Evolutionary conservation across 2,329 filamentous ascomycete genomes (phyloP), one percentile per base, ranked within the genome.

Genomic region (Metarhizium brunneum): DNA sequence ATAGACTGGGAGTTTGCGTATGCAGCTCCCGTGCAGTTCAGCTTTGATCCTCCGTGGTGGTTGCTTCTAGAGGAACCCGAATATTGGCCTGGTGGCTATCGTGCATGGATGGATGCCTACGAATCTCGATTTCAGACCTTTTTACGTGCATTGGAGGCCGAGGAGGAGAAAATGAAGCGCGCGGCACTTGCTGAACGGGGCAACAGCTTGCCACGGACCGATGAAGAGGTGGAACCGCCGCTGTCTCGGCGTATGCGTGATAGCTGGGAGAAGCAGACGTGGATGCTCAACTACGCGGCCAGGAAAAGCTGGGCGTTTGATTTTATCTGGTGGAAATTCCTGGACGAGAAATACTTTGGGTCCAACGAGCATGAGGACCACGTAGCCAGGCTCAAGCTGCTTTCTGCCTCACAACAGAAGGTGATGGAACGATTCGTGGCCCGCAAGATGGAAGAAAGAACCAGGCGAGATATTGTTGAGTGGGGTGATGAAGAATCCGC

Each of bases 1-100:
- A 70, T 77, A 16, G 71, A 75, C 57, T 76, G 71, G 71, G 73
- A 76, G 60, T 72, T 71, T 54, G 56, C 68, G 0, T 72, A 72
- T 11, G 40, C 40, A 11, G 51, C 51, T 13, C 51, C 51, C 14
- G 38, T 3, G 32, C 32, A 35, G 32, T 35, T 35, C 32, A 29
- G 29, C 11, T 48, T 53, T 36, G 52, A 53, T 54, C 42, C 62
- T 14, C 72, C 72, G 1, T 74, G 69, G 70, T 75, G 70, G 32
- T 62, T 75, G 2, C 59, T 72, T 0, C 56, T 73, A 2, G 56
- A 66, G 14, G 40, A 49, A 7, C 65, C 66, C 0, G 69, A 73
- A 20, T 57, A 56, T 25, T 73, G 71, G 69, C 10, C 54, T 5
- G 56, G 51, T 1, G 71, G 66, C 0, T 61, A 69, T 25, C 55